Percentiles rank a stretch among this genome's conserved stretches.
Evolutionary conservation across 805 yeast genomes (phyloP).

Genomic region (Torulaspora delbrueckii): DNA sequence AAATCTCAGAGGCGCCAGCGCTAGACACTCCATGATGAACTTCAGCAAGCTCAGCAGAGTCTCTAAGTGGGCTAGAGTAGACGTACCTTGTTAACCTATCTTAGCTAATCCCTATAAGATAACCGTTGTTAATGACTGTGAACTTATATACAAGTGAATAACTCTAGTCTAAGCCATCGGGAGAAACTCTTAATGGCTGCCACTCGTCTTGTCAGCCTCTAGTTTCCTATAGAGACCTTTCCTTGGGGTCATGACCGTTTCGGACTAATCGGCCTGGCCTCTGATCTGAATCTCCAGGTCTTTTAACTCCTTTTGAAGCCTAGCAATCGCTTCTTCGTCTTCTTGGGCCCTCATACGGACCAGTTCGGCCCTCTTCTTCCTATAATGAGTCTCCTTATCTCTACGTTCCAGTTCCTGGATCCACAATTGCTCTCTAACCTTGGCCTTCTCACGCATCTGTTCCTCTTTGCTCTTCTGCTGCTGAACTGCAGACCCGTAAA

Average conservation of each 20-base stretch:
- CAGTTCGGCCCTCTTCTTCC: conserved; percentile 62
- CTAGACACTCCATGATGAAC: conserved; percentile 12
- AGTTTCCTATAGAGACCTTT: not conserved
- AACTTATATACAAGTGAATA: conserved; percentile 2
- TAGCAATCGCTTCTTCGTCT: conserved; percentile 30
- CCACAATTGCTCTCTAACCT: conserved; percentile 81
- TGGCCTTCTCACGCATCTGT: conserved; percentile 68
- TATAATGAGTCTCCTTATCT: conserved; percentile 63
- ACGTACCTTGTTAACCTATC: not conserved
- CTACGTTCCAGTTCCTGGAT: conserved; percentile 85
- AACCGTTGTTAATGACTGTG: conserved; percentile 3
- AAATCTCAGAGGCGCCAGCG: conserved; percentile 19
- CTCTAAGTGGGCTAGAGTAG: not conserved
- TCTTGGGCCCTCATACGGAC: conserved; percentile 45
- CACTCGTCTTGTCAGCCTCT: not conserved
- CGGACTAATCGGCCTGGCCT: conserved; percentile 9
- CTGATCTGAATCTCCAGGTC: conserved; percentile 26
- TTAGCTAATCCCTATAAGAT: not conserved
- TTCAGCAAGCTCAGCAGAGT: not conserved
- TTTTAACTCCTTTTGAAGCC: conserved; percentile 27
- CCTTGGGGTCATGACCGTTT: not conserved
- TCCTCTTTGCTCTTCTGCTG: conserved; percentile 57
- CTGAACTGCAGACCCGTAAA: conserved; percentile 51
- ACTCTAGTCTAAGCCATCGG: not conserved
- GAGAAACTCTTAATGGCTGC: not conserved